phyloP scores from a whole-genome alignment of 2,329 filamentous ascomycete genomes.

The Pestalotiopsis sp. region DNA sequence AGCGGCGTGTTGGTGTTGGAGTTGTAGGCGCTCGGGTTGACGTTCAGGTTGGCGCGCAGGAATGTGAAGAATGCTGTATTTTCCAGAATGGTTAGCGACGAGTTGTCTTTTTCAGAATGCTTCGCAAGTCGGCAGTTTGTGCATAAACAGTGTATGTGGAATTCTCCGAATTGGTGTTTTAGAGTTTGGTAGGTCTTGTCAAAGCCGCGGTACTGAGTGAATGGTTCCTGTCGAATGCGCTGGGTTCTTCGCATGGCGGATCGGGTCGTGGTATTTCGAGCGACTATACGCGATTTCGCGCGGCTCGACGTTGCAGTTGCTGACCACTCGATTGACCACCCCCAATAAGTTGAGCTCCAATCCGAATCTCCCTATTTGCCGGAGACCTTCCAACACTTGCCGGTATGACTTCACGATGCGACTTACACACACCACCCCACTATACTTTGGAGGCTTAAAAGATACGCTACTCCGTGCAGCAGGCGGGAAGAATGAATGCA shows the following conservation, averaged over 20 bases:
- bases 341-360: neutral
- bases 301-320: neutral
- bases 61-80: conserved; percentile 80
- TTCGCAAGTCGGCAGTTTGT: neutral
- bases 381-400: neutral
- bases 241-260: neutral
- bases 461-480: neutral
- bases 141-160: neutral
- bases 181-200: neutral
- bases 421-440: conserved; percentile 21
- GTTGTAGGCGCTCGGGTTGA: conserved; percentile 62
- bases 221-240: neutral
- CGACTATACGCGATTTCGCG: neutral
- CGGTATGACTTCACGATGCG: conserved; percentile 14
- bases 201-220: neutral
- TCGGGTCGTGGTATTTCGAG: neutral
- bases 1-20: conserved; percentile 68
- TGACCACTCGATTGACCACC: neutral
- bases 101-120: conserved; percentile 11
- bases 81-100: conserved; percentile 18
- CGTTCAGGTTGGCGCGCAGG: conserved; percentile 77
- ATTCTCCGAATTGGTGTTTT: neutral
- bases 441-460: neutral
- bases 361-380: neutral
- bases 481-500: conserved; percentile 11